These are phyloP conservation scores for Fusarium clavum DNA, from an alignment of 2,329 filamentous ascomycete genomes.

Conservation along the genomic window DNA sequence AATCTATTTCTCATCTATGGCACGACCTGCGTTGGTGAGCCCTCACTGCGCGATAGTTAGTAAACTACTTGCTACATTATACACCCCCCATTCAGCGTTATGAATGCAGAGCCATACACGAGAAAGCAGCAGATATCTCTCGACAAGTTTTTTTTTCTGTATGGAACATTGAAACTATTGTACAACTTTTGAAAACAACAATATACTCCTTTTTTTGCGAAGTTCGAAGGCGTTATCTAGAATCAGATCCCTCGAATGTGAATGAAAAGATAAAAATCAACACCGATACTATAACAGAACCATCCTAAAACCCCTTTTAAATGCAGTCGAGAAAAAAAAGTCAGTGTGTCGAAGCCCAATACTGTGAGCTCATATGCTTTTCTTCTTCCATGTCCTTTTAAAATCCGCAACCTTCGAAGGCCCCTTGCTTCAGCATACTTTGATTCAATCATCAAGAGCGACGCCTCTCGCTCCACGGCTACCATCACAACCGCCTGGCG, in stretches of 20 bases:
- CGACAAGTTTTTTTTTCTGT: slow-evolving; percentile 41
- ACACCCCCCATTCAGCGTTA: background rate
- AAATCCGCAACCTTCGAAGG: slow-evolving; percentile 10
- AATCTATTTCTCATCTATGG: background rate
- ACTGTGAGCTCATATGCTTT: slow-evolving; percentile 42
- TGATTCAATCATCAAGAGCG: slow-evolving; percentile 10
- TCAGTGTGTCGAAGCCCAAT: slow-evolving; percentile 36
- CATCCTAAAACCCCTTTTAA: slow-evolving; percentile 45
- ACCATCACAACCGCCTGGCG: background rate
- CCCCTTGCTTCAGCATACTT: background rate
- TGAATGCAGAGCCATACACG: background rate
- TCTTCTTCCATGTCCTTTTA: slow-evolving; percentile 42
- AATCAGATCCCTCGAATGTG: slow-evolving; percentile 32
- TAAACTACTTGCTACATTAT: background rate
- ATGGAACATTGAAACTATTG: slow-evolving; percentile 38
- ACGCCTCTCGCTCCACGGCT: background rate
- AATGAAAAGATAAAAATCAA: slow-evolving; percentile 30
- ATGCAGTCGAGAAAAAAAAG: slow-evolving; percentile 44
- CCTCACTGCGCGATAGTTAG: slow-evolving; percentile 17
- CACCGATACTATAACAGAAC: slow-evolving; percentile 33
- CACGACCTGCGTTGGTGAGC: slow-evolving; percentile 29
- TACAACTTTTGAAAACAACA: slow-evolving; percentile 37
- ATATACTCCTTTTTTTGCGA: slow-evolving; percentile 27
- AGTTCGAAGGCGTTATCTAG: slow-evolving; percentile 42
- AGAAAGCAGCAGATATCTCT: slow-evolving; percentile 4